Conservation (phyloP, 495 filamentous ascomycete species). For the Penicillium pulvis region DNA sequence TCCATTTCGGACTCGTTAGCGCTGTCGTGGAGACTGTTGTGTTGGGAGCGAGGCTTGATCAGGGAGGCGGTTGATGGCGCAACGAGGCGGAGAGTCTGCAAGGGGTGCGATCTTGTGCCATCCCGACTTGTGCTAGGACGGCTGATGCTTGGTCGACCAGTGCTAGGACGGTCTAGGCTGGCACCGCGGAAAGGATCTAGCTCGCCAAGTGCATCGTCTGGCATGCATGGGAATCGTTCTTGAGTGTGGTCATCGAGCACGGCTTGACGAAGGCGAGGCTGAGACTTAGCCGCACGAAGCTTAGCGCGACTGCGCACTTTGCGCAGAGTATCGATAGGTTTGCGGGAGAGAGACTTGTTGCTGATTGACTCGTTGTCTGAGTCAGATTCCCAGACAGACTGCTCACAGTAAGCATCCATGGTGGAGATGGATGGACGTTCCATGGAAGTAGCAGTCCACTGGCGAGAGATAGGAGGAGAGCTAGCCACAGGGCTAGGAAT, state of each 20-base stretch:
- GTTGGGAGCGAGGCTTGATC: slow-evolving; percentile 30
- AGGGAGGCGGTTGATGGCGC: slow-evolving; percentile 45
- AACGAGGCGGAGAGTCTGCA: slow-evolving; percentile 43
- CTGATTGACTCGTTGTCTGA: slow-evolving; percentile 44
- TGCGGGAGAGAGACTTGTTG: slow-evolving; percentile 42
- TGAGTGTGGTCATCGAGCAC: slow-evolving; percentile 24
- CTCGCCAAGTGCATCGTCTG: slow-evolving; percentile 24
- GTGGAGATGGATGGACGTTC: slow-evolving; percentile 46
- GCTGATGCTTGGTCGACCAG: slow-evolving; percentile 19
- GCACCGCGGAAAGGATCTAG: slow-evolving; percentile 17
- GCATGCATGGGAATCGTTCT: slow-evolving; percentile 41
- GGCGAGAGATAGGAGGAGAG: slow-evolving; percentile 40
- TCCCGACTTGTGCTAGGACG: slow-evolving; percentile 33
- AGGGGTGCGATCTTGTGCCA: slow-evolving; percentile 26
- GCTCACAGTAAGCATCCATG: slow-evolving; percentile 44
- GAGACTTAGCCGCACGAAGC: slow-evolving; percentile 47
- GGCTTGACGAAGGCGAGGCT: slow-evolving; percentile 37
- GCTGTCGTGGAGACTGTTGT: slow-evolving; percentile 23
- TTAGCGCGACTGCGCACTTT: slow-evolving; percentile 52
- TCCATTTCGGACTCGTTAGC: slow-evolving; percentile 37
- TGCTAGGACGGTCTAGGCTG: slow-evolving; percentile 27
- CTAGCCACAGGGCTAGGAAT: slow-evolving; percentile 41
- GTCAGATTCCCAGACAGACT: slow-evolving; percentile 52
- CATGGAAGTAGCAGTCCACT: slow-evolving; percentile 41
- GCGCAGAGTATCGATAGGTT: slow-evolving; percentile 47